These are phyloP conservation scores for Carex parvula DNA, from an alignment of 176 grass and related monocot species.

Conservation along the genomic window DNA sequence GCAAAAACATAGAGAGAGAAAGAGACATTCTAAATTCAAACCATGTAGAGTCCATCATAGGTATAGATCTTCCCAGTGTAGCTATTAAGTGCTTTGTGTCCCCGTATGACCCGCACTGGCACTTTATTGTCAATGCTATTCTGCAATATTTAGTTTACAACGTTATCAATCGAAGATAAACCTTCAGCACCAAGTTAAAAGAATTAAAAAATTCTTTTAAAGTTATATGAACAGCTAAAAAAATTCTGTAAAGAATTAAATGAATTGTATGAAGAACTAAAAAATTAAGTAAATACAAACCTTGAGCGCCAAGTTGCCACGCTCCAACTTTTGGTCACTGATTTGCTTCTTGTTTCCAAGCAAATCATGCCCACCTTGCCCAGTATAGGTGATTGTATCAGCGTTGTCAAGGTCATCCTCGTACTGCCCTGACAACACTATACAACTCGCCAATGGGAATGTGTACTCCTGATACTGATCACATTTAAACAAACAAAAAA, in stretches of 20 bases:
- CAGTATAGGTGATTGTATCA: slow-evolving; percentile 83
- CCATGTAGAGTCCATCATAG: slow-evolving; percentile 89
- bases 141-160: slow-evolving; percentile 38
- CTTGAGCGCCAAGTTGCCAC: slow-evolving; percentile 84
- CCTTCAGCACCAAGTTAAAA: too few species aligned
- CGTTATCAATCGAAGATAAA: not conserved
- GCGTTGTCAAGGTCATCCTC: slow-evolving; percentile 84
- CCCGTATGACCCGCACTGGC: slow-evolving; percentile 66
- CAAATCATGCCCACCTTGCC: slow-evolving; percentile 89
- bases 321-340: slow-evolving; percentile 58
- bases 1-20: not conserved
- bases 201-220: too few species aligned
- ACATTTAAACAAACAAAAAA: slow-evolving; percentile 32
- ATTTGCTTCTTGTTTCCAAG: slow-evolving; percentile 85
- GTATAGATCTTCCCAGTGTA: slow-evolving; percentile 87
- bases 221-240: too few species aligned
- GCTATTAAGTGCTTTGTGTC: slow-evolving; percentile 50
- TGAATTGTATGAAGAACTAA: too few species aligned
- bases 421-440: slow-evolving; percentile 85
- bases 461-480: slow-evolving; percentile 48
- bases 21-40: slow-evolving; percentile 2
- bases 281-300: slow-evolving; percentile 29
- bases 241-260: too few species aligned
- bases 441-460: slow-evolving; percentile 71
- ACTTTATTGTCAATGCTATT: slow-evolving; percentile 51